A percentile compares a stretch with the other conserved stretches of the same genome.
Evolutionary conservation across 805 yeast genomes (phyloP).

Genomic region (Candida silvicultrix): DNA sequence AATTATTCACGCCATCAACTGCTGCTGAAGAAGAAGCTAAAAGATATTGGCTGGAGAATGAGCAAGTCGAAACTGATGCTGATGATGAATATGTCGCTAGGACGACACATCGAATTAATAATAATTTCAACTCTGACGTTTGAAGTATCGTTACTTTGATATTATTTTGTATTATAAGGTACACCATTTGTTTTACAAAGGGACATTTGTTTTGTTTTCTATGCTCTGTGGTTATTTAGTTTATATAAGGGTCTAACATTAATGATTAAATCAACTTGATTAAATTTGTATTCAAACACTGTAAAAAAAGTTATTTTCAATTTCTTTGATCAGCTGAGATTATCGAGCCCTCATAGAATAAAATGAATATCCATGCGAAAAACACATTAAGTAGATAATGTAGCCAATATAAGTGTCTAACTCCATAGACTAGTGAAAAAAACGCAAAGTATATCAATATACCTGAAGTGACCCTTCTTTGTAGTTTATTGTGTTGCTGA

Average conservation of each 20-base stretch:
- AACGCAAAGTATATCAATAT: slow-evolving; percentile 46
- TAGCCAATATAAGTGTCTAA: slow-evolving; percentile 78
- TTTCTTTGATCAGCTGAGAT: not conserved
- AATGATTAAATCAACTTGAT: no score
- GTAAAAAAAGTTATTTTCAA: no score
- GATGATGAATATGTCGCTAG: slow-evolving; percentile 12
- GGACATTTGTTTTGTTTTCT: not conserved
- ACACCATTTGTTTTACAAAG: not conserved
- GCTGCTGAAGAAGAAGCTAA: slow-evolving; percentile 29
- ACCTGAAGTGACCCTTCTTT: slow-evolving; percentile 26
- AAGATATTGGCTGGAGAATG: slow-evolving; percentile 25
- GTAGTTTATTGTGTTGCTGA: slow-evolving; percentile 18
- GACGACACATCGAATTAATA: slow-evolving; percentile 16
- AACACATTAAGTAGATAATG: slow-evolving; percentile 69
- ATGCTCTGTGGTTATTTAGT: not conserved
- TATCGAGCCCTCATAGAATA: slow-evolving; percentile 1
- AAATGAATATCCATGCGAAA: slow-evolving; percentile 42
- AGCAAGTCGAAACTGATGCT: slow-evolving; percentile 10
- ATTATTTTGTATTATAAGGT: not conserved
- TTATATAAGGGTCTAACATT: no score
- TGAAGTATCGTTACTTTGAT: not conserved
- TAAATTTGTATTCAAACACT: no score
- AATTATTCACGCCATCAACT: slow-evolving; percentile 27
- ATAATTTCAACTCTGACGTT: not conserved
- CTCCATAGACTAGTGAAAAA: slow-evolving; percentile 67